Evolutionary conservation across 345 rosid genomes (phyloP).

Genomic region (Populus euphratica): DNA sequence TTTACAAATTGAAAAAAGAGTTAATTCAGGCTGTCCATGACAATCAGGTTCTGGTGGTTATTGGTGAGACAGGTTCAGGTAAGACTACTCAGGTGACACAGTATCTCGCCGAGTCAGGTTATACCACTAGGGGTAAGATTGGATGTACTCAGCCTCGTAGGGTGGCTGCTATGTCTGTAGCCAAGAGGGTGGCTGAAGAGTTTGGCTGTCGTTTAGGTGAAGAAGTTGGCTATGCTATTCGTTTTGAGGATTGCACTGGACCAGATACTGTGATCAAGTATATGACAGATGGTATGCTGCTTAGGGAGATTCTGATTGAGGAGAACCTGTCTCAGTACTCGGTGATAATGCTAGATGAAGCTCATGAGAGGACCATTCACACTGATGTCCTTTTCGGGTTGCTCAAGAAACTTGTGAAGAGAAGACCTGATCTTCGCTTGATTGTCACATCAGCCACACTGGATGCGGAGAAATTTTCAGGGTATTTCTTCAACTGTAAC

Average conservation of each 20-base stretch:
- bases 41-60: constrained; percentile 76
- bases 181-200: constrained; percentile 88
- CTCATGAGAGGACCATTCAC: constrained; percentile 72
- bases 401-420: constrained; percentile 58
- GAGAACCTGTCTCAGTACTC: constrained; percentile 62
- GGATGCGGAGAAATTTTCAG: constrained; percentile 80
- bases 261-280: constrained; percentile 84
- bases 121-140: constrained; percentile 68
- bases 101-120: constrained; percentile 77
- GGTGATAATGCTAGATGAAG: constrained; percentile 72
- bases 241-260: constrained; percentile 82
- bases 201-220: constrained; percentile 83
- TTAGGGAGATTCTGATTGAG: constrained; percentile 63
- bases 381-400: constrained; percentile 75
- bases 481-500: constrained; percentile 73
- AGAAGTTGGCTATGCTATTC: constrained; percentile 81
- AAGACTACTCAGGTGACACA: constrained; percentile 88
- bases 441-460: constrained; percentile 81
- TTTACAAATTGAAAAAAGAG: constrained; percentile 81
- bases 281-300: constrained; percentile 83
- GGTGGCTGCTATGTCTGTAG: constrained; percentile 86
- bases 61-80: constrained; percentile 87
- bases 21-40: constrained; percentile 81
- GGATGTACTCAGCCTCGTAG: constrained; percentile 88
- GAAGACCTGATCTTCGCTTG: constrained; percentile 63